Percentiles rank a stretch among this genome's conserved stretches.
Evolutionary conservation across 768 basidiomycete genomes (phyloP).

Genomic region (Tremella mesenterica): DNA sequence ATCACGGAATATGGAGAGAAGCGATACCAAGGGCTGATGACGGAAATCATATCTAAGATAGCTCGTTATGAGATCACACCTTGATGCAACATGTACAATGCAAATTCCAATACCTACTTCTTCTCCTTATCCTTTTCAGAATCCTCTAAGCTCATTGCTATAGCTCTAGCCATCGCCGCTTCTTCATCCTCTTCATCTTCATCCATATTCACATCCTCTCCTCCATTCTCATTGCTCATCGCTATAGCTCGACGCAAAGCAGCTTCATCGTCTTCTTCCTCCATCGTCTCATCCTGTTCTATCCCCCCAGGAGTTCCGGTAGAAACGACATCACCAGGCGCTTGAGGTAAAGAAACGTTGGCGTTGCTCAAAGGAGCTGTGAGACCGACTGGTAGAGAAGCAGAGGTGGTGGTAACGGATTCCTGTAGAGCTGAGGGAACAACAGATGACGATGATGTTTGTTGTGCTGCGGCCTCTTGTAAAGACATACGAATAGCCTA

Average conservation of each 20-base stretch:
- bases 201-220: conserved; percentile 47
- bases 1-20: no score
- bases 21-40: no score
- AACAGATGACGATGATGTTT: conserved; percentile 23
- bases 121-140: conserved; percentile 23
- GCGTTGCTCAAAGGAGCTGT: conserved; percentile 39
- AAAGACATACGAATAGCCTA: conserved; percentile 95
- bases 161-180: conserved; percentile 80
- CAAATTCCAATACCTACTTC: background rate
- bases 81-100: conserved; percentile 4
- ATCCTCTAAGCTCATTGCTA: conserved; percentile 72
- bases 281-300: conserved; percentile 22
- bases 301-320: conserved; percentile 4
- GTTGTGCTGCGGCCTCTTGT: conserved; percentile 57
- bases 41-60: no score
- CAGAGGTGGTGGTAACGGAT: conserved; percentile 37
- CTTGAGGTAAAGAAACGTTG: conserved; percentile 17
- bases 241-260: conserved; percentile 68
- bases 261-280: conserved; percentile 62
- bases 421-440: conserved; percentile 33
- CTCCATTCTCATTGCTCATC: conserved; percentile 56
- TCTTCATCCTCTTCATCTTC: conserved; percentile 57
- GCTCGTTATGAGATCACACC: no score
- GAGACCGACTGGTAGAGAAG: conserved; percentile 39
- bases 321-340: conserved; percentile 5